A percentile compares a stretch with the other conserved stretches of the same genome.
Evolutionary conservation across 164 flowering plant species (phyloP).

Genomic region (Berberis thunbergii): DNA sequence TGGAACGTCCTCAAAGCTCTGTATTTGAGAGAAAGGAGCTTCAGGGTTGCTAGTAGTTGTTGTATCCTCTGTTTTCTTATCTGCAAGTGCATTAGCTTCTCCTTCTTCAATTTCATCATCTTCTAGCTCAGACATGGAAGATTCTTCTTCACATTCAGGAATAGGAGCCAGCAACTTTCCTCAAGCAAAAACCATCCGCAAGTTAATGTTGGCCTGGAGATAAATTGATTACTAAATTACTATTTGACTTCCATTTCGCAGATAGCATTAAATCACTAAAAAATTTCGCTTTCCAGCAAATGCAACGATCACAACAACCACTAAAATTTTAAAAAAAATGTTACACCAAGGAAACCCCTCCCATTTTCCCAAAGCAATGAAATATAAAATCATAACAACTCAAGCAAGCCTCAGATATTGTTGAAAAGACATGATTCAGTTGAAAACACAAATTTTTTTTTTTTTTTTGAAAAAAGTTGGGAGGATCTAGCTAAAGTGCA

Average conservation of each 20-base stretch:
- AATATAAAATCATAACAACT: not conserved
- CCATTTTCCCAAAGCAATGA: not conserved
- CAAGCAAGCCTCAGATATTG: not conserved
- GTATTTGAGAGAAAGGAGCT: not conserved
- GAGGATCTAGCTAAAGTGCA: no score
- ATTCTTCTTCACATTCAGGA: slow-evolving; percentile 65
- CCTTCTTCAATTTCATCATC: slow-evolving; percentile 19
- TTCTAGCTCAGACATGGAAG: slow-evolving; percentile 33
- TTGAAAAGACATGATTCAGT: not conserved
- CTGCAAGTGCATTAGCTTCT: slow-evolving; percentile 13
- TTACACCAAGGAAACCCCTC: slow-evolving; percentile 1
- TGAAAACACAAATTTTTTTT: not conserved
- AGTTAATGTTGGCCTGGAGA: slow-evolving; percentile 9
- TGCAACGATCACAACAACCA: not conserved
- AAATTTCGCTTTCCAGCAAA: not conserved
- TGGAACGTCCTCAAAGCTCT: no score
- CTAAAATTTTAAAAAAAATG: not conserved
- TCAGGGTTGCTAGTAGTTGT: slow-evolving; percentile 9
- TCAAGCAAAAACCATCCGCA: slow-evolving; percentile 23
- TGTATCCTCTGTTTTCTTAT: slow-evolving; percentile 5
- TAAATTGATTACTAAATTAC: not conserved
- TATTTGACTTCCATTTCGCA: not conserved
- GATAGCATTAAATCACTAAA: not conserved
- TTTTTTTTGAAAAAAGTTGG: no score
- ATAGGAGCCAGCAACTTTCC: slow-evolving; percentile 92